A percentile compares a stretch with the other conserved stretches of the same genome.
These are phyloP conservation scores for Clausena lansium DNA, from an alignment of 345 rosid species.

Conservation along the genomic window DNA sequence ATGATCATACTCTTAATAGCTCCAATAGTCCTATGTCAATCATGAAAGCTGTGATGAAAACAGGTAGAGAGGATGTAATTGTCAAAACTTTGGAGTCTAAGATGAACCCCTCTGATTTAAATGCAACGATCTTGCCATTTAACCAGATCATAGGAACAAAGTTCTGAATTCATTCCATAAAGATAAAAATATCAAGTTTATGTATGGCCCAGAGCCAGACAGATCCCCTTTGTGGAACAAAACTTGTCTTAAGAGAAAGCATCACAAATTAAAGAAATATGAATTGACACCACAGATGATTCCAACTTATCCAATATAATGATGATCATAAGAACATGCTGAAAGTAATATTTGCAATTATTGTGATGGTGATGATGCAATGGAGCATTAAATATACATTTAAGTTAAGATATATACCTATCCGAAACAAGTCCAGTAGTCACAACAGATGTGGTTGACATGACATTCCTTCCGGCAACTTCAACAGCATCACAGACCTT, in stretches of 20 bases:
- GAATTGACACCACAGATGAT: not conserved
- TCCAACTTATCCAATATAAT: constrained; percentile 12
- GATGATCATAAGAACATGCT: not conserved
- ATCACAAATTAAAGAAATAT: not conserved
- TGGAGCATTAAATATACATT: not conserved
- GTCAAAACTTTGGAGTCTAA: not conserved
- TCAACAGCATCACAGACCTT: constrained; percentile 91
- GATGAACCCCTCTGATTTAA: too few species aligned
- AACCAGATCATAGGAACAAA: not conserved
- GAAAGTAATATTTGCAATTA: not conserved
- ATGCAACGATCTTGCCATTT: not conserved
- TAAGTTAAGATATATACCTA: constrained; percentile 36
- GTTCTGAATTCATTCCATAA: not conserved
- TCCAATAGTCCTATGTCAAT: not conserved
- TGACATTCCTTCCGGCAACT: constrained; percentile 85
- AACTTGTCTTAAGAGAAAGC: not conserved
- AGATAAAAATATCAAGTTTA: not conserved
- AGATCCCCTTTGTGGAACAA: constrained; percentile 3
- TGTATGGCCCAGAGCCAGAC: not conserved
- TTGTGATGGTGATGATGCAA: not conserved
- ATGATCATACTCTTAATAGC: not conserved
- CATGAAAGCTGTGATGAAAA: not conserved
- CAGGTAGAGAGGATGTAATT: not conserved
- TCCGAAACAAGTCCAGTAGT: constrained; percentile 83
- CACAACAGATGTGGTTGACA: constrained; percentile 82